Evolutionary conservation across 2,329 filamentous ascomycete species (phyloP).

Genomic region (Trichoderma koningiopsis): DNA sequence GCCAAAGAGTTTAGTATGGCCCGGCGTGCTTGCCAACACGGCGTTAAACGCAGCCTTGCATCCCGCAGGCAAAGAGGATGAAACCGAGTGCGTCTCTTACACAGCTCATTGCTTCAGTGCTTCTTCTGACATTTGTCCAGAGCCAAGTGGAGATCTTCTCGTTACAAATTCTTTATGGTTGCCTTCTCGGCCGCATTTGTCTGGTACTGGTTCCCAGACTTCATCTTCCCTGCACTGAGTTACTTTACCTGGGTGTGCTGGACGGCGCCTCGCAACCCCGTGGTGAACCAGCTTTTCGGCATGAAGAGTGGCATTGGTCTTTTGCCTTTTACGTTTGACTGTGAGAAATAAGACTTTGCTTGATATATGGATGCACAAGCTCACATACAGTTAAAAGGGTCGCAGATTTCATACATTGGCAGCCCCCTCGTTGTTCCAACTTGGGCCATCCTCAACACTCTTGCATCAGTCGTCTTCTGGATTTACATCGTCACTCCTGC

Average conservation of each 20-base stretch:
- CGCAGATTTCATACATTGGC: slow-evolving; percentile 43
- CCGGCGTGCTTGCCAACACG: slow-evolving; percentile 52
- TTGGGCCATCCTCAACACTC: slow-evolving; percentile 52
- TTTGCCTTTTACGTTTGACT: slow-evolving; percentile 48
- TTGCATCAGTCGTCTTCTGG: slow-evolving; percentile 51
- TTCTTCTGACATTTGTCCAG: not conserved
- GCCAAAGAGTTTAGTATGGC: slow-evolving; percentile 55
- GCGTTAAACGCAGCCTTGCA: slow-evolving; percentile 48
- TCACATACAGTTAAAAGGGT: slow-evolving; percentile 25
- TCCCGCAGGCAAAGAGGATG: slow-evolving; percentile 40
- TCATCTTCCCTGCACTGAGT: slow-evolving; percentile 48
- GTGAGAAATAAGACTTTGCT: slow-evolving; percentile 26
- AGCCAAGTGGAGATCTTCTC: slow-evolving; percentile 41
- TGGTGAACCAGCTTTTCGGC: slow-evolving; percentile 53
- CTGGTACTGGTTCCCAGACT: slow-evolving; percentile 55
- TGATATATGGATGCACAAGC: not conserved
- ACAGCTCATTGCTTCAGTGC: not conserved
- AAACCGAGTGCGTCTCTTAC: slow-evolving; percentile 35
- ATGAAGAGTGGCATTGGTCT: slow-evolving; percentile 46
- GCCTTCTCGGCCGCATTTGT: slow-evolving; percentile 41
- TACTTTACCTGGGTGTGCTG: slow-evolving; percentile 53
- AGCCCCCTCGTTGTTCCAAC: slow-evolving; percentile 45
- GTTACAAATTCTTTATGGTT: slow-evolving; percentile 50
- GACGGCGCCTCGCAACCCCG: slow-evolving; percentile 50
- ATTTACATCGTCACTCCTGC: slow-evolving; percentile 48